phyloP scores from a whole-genome alignment of 306 rosid species.

The Glycine soja region DNA sequence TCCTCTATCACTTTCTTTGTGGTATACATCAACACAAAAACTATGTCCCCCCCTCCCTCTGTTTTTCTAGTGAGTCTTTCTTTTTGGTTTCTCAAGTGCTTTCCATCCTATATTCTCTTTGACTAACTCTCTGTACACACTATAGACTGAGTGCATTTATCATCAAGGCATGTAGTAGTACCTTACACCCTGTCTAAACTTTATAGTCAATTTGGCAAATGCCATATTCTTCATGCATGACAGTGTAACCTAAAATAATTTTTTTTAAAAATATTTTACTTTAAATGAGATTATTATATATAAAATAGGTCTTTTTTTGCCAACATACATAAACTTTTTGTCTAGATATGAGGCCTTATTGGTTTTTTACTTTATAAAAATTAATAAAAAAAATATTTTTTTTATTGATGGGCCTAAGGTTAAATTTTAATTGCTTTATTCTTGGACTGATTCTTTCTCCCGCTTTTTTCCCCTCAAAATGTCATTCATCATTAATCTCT shows the following conservation, averaged over 20 bases:
- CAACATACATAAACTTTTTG: too few species aligned
- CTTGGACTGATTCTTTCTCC: not conserved
- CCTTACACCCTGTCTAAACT: constrained; percentile 33
- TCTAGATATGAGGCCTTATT: too few species aligned
- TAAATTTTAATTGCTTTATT: not conserved
- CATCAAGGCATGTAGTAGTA: not conserved
- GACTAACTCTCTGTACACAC: constrained; percentile 36
- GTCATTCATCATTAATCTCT: not conserved
- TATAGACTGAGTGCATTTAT: constrained; percentile 11
- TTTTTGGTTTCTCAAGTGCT: constrained; percentile 50
- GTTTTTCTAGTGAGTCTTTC: constrained; percentile 33
- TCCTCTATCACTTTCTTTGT: constrained; percentile 55
- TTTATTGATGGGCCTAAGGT: too few species aligned
- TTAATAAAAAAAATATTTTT: too few species aligned
- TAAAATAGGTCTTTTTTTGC: too few species aligned
- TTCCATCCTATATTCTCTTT: constrained; percentile 46
- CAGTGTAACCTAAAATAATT: too few species aligned
- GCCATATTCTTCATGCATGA: too few species aligned
- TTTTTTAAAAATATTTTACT: too few species aligned
- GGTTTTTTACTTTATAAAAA: too few species aligned
- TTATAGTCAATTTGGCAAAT: too few species aligned
- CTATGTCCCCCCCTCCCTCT: constrained; percentile 36
- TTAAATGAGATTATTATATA: too few species aligned
- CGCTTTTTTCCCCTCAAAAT: not conserved
- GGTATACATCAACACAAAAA: constrained; percentile 54